Evolutionary conservation across 169 alveolate species (phyloP).

Genomic region (Eimeria praecox): DNA sequence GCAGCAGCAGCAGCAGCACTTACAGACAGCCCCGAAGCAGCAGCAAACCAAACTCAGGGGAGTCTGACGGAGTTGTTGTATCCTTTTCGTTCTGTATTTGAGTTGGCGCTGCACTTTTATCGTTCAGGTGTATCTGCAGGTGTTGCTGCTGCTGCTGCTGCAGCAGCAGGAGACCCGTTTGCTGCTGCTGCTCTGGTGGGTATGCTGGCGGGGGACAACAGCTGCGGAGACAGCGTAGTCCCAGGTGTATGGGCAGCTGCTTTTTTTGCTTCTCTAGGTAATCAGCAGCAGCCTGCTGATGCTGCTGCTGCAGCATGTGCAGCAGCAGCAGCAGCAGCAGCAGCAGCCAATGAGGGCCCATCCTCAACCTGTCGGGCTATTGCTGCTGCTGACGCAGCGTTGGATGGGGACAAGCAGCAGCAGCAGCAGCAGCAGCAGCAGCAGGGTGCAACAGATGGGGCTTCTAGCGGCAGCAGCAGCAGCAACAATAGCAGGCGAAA

Average conservation of each 20-base stretch:
- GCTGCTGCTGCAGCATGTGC: neutral
- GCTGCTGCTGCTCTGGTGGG: slow-evolving; percentile 48
- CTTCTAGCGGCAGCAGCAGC: neutral
- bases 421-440: neutral
- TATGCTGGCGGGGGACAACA: neutral
- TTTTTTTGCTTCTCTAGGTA: neutral
- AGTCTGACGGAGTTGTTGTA: neutral
- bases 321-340: slow-evolving; percentile 3
- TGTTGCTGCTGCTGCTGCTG: slow-evolving; percentile 38
- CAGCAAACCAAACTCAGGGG: neutral
- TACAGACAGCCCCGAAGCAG: neutral
- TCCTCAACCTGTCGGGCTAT: neutral
- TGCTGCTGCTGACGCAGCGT: slow-evolving; percentile 16
- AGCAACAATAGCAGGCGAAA: neutral
- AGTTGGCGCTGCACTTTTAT: slow-evolving; percentile 41
- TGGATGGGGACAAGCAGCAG: neutral
- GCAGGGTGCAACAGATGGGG: neutral
- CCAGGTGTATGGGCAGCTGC: slow-evolving; percentile 55
- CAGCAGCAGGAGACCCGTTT: neutral
- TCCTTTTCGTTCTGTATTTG: slow-evolving; percentile 22
- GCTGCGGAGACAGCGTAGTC: neutral
- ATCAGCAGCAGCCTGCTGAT: neutral
- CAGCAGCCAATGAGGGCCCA: neutral
- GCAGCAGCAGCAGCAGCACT: slow-evolving; percentile 8
- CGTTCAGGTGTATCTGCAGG: slow-evolving; percentile 33